Evolutionary conservation across 805 yeast species (phyloP).

Genomic region (Priceomyces melissophilus): DNA sequence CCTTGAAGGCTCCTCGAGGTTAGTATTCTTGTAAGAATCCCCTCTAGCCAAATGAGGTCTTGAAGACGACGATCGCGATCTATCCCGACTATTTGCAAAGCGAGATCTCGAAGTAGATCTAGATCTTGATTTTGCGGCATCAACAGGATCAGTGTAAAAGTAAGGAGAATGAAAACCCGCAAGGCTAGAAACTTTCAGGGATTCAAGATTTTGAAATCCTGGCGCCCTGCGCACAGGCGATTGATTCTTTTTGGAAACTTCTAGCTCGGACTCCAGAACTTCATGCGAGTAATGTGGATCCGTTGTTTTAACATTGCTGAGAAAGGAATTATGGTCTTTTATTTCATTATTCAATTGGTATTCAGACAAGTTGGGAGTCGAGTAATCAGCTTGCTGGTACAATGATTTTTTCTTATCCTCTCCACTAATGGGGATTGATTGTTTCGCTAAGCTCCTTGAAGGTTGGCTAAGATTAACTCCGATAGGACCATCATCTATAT

Average conservation of each 20-base stretch:
- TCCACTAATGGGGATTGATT: background rate
- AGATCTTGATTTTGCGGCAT: constrained; percentile 29
- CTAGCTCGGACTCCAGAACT: background rate
- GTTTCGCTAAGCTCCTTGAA: background rate
- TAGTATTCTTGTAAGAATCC: constrained; percentile 66
- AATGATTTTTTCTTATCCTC: constrained; percentile 5
- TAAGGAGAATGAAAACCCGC: constrained; percentile 30
- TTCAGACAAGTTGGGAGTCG: constrained; percentile 44
- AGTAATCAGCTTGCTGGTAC: constrained; percentile 23
- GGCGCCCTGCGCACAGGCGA: constrained; percentile 2
- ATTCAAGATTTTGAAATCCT: background rate
- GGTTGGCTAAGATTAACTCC: background rate
- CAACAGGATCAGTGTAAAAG: constrained; percentile 27
- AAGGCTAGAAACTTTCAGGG: background rate
- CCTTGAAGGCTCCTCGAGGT: constrained; percentile 41
- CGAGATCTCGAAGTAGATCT: constrained; percentile 29
- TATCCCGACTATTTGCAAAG: constrained; percentile 5
- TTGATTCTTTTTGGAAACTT: background rate
- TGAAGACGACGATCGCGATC: constrained; percentile 21
- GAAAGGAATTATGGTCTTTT: constrained; percentile 31
- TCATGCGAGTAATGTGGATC: constrained; percentile 32
- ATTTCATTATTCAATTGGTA: constrained; percentile 41
- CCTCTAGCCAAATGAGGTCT: constrained; percentile 73
- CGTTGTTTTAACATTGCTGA: constrained; percentile 31
- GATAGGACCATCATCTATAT: background rate